Evolutionary conservation across 257 asterid species (phyloP), one percentile per base, ranked within the genome.

Genomic region (Anisodus tanguticus): DNA sequence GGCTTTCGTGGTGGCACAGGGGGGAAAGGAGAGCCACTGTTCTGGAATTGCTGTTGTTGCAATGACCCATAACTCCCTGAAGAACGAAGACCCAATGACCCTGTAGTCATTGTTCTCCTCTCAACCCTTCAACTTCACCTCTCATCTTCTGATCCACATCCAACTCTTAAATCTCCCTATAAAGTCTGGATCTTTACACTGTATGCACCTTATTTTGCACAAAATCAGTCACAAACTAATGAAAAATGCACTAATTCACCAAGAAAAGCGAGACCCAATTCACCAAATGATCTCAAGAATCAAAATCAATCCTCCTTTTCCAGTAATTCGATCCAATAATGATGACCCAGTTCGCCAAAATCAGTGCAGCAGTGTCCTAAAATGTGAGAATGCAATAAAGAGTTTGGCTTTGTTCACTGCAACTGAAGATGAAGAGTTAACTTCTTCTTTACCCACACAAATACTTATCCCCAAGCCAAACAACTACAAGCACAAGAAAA

Each of bases 61-160:
- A 96, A 88, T 84, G 98, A 96, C 68, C 99, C 99, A 93, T 93
- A 94, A 91, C 98, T 96, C 85, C 97, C 98, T 16, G 98, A 95
- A 87, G 99, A 84, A 90, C 99, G 95, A 89, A 96, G 94, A 90
- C 98, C 95, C 93, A 95, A 91, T 91, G 98, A 96, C 95, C 92
- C 94, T 79, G 92, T 83, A 87, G 93, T 93, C 98, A 96, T 94
- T 90, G 94, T 87, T 90, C 90, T 85, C 92, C 91, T 84, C 92
- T 80, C 86, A 88, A 86, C 83, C 85, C 82, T 90, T 77, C 74
- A 83, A 87, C 78, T 83, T 86, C 89, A 54, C 88, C 92, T 83
- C 88, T 90, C 94, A 89, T 88, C 87, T 88, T 15, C 78, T 69
- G 54, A 69, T 69, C 78, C 83, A 43, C 84, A 45, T 60, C 89